Conservation (phyloP, 225 moss, liverwort and hornwort species). For the Takakia lepidozioides region DNA sequence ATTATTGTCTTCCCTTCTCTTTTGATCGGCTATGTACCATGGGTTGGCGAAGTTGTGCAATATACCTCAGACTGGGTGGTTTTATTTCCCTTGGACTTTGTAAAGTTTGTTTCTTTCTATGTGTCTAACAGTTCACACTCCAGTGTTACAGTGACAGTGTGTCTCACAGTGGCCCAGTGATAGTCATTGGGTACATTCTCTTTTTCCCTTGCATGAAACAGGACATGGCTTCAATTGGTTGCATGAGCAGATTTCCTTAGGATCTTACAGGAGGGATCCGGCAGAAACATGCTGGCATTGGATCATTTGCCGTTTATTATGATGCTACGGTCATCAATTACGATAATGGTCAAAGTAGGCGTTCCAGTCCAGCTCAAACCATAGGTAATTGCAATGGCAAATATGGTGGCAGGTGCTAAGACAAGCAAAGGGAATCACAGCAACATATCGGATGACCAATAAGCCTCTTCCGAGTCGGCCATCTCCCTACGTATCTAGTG, state of each 20-base stretch:
- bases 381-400: background rate
- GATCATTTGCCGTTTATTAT: too few species aligned
- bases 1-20: too few species aligned
- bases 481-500: constrained; percentile 74
- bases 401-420: constrained; percentile 59
- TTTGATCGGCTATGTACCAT: too few species aligned
- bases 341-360: background rate
- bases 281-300: too few species aligned
- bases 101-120: too few species aligned
- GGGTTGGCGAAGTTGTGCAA: too few species aligned
- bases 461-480: constrained; percentile 76
- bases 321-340: background rate
- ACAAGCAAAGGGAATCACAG: constrained; percentile 82
- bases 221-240: too few species aligned
- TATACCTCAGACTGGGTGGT: too few species aligned
- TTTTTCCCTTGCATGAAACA: too few species aligned
- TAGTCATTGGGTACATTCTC: too few species aligned
- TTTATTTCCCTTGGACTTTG: too few species aligned
- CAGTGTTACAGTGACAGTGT: background rate
- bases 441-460: constrained; percentile 90
- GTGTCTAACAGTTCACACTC: background rate
- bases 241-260: background rate
- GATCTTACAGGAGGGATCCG: background rate
- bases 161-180: too few species aligned
- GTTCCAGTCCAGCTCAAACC: background rate